These are phyloP conservation scores for Aspergillus unguis DNA, from an alignment of 2,329 filamentous ascomycete genomes.

Conservation along the genomic window DNA sequence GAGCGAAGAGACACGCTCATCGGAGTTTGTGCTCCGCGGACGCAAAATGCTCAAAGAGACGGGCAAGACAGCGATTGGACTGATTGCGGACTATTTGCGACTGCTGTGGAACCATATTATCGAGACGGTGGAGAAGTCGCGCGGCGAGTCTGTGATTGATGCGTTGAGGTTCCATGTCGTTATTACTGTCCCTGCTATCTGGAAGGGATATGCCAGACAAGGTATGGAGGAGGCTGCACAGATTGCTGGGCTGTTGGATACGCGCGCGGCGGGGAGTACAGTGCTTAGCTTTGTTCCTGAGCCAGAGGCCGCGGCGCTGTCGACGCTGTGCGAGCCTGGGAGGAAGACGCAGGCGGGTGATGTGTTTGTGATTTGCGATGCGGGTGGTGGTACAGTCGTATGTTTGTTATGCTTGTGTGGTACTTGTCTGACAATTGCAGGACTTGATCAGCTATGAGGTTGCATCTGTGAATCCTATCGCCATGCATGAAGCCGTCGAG, in stretches of 20 bases:
- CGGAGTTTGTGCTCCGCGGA: slow-evolving; percentile 1
- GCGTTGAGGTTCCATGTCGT: slow-evolving; percentile 8
- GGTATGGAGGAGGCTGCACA: slow-evolving; percentile 5
- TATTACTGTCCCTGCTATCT: slow-evolving; percentile 9
- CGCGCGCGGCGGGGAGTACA: neutral
- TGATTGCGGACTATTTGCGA: slow-evolving; percentile 4
- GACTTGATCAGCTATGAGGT: slow-evolving; percentile 7
- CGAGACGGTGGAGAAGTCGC: neutral
- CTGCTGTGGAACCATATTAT: slow-evolving; percentile 1
- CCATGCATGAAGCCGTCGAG: slow-evolving; percentile 9
- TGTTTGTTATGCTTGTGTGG: neutral
- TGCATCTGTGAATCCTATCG: neutral
- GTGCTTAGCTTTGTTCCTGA: slow-evolving; percentile 2
- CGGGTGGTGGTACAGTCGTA: slow-evolving; percentile 7
- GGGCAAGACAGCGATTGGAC: neutral
- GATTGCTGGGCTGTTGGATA: neutral
- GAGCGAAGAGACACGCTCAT: neutral
- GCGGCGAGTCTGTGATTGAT: neutral
- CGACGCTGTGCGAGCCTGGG: slow-evolving; percentile 4
- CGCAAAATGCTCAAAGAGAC: slow-evolving; percentile 1
- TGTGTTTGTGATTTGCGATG: slow-evolving; percentile 7
- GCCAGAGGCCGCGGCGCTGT: slow-evolving; percentile 3
- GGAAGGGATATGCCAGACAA: slow-evolving; percentile 9
- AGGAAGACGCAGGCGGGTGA: neutral
- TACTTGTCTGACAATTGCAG: neutral